Conservation (phyloP, 805 yeast genomes). For the Saccharomyces jurei region DNA sequence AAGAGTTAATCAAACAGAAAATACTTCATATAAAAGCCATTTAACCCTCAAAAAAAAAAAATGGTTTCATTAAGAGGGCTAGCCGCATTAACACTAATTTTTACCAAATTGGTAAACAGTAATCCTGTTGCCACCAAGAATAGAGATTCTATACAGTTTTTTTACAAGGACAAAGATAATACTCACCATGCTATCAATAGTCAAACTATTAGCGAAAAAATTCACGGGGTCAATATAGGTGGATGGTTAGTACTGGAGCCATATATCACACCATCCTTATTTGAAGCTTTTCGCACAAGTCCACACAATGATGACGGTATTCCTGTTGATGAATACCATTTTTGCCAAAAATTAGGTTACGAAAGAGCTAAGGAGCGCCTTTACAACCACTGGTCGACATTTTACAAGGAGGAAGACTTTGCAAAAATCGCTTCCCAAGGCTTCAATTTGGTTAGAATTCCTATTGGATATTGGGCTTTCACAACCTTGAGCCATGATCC, state of each 20-base stretch:
- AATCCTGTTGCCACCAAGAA: slow-evolving; percentile 12
- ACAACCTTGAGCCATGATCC: slow-evolving; percentile 56
- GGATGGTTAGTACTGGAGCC: slow-evolving; percentile 89
- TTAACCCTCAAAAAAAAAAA: neutral
- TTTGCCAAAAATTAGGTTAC: slow-evolving; percentile 48
- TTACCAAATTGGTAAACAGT: neutral
- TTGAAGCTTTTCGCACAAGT: slow-evolving; percentile 21
- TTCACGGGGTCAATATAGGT: slow-evolving; percentile 67
- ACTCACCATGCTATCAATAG: slow-evolving; percentile 12
- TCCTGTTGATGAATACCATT: slow-evolving; percentile 67
- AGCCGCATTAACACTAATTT: neutral
- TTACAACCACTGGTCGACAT: slow-evolving; percentile 65
- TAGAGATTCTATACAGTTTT: slow-evolving; percentile 11
- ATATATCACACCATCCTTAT: slow-evolving; percentile 70
- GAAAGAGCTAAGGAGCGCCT: slow-evolving; percentile 44
- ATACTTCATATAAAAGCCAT: neutral
- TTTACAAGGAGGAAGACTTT: slow-evolving; percentile 67
- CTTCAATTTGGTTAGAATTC: slow-evolving; percentile 75
- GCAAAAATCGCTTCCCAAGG: slow-evolving; percentile 49
- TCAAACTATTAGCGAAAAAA: slow-evolving; percentile 4
- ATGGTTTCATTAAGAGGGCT: neutral
- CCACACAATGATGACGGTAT: slow-evolving; percentile 6
- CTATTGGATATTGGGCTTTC: slow-evolving; percentile 93
- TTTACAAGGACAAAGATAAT: slow-evolving; percentile 12
- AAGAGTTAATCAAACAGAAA: neutral